phyloP scores from a whole-genome alignment of 2,329 filamentous ascomycete genomes.

The Alternaria rosae region DNA sequence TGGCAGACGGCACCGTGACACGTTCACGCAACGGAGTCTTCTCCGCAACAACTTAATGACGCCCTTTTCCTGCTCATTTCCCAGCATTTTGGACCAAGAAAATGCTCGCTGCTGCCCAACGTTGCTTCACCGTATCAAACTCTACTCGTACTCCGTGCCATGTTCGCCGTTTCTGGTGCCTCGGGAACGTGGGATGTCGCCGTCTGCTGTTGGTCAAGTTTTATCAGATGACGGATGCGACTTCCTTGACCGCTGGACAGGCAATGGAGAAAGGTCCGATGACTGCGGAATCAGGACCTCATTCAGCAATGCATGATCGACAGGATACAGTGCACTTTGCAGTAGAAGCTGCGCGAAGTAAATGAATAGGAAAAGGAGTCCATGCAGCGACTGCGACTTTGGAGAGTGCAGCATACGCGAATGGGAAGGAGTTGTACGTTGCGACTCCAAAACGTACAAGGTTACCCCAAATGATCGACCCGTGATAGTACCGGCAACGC shows the following conservation, averaged over 20 bases:
- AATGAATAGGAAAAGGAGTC: not conserved
- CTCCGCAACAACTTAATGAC: not conserved
- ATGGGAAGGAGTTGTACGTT: not conserved
- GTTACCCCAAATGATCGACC: constrained; percentile 1
- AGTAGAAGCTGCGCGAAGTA: not conserved
- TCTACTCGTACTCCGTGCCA: not conserved
- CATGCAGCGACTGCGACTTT: not conserved
- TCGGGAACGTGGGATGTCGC: not conserved
- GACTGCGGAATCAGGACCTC: not conserved
- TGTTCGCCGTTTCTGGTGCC: not conserved
- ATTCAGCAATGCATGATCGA: not conserved
- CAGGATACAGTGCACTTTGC: not conserved
- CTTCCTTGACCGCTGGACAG: not conserved
- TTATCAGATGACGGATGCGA: not conserved
- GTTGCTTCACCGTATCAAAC: constrained; percentile 4
- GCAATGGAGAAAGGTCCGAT: not conserved
- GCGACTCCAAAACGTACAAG: not conserved
- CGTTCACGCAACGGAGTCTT: constrained; percentile 1
- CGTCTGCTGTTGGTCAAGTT: not conserved
- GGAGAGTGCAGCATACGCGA: not conserved
- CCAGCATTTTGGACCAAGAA: not conserved
- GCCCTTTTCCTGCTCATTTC: not conserved
- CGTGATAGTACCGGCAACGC: no score
- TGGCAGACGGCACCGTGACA: not conserved
- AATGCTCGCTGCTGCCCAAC: constrained; percentile 4